A percentile compares a stretch with the other conserved stretches of the same genome.
Conservation (phyloP, 1,284 basidiomycete species). For the Cryptococcus sp. region DNA sequence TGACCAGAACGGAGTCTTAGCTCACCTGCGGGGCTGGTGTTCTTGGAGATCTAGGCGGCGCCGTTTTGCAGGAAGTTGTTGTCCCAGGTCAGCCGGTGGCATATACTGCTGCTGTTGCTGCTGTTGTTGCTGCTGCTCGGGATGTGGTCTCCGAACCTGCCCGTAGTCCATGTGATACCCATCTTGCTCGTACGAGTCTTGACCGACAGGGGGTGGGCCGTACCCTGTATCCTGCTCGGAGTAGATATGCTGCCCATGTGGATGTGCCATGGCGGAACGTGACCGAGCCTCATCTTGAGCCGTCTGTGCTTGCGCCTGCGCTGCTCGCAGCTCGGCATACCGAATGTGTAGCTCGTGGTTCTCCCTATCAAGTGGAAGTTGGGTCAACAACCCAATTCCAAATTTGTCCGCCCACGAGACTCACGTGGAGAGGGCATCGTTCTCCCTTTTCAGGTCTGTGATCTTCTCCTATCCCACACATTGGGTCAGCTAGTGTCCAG, state of each 20-base stretch:
- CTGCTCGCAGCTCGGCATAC: not conserved
- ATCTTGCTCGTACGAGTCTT: too few species aligned
- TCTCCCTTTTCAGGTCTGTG: not conserved
- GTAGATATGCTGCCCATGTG: too few species aligned
- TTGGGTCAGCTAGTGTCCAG: not conserved
- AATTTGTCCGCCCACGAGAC: not conserved
- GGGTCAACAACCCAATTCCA: not conserved
- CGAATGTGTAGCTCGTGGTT: slow-evolving; percentile 1
- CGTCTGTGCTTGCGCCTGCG: not conserved
- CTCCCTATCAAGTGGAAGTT: not conserved
- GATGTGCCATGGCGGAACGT: too few species aligned
- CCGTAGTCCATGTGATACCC: too few species aligned
- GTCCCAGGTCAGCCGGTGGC: too few species aligned
- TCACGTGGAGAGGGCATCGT: not conserved
- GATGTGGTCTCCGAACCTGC: too few species aligned
- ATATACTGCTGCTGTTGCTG: too few species aligned
- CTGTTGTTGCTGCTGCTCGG: too few species aligned
- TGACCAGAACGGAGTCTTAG: not conserved
- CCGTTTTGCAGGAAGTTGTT: not conserved
- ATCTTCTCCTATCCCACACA: not conserved
- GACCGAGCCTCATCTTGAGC: too few species aligned
- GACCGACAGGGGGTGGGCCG: too few species aligned
- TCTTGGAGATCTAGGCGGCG: not conserved
- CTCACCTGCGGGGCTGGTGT: slow-evolving; percentile 1
- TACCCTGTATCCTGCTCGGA: too few species aligned